Conservation (phyloP, 257 asterid species). For the Ballota nigra region DNA sequence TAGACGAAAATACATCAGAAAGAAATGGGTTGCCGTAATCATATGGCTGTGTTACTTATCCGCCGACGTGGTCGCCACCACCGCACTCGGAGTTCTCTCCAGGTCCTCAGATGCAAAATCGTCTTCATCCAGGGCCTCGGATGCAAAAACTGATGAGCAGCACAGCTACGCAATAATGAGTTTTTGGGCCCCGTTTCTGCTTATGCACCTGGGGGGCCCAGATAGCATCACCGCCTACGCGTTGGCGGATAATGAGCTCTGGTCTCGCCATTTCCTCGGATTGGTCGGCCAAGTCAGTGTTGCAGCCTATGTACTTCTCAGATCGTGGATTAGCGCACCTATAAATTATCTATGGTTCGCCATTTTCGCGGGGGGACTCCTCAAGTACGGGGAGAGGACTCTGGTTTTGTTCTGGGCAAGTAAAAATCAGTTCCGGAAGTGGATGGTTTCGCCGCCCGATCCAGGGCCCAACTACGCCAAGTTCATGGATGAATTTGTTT, state of each 20-base stretch:
- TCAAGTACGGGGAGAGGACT: slow-evolving; percentile 43
- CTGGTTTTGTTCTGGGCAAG: slow-evolving; percentile 36
- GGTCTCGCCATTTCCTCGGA: slow-evolving; percentile 33
- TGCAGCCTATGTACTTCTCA: slow-evolving; percentile 24
- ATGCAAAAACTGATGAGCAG: slow-evolving; percentile 28
- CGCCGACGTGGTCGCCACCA: slow-evolving; percentile 30
- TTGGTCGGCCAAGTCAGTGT: slow-evolving; percentile 22
- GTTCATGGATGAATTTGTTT: slow-evolving; percentile 38
- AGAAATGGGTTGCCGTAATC: background rate
- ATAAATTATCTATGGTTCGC: slow-evolving; percentile 5
- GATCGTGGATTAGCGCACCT: background rate
- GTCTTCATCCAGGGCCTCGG: too few species aligned
- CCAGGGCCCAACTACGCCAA: slow-evolving; percentile 52
- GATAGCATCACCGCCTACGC: slow-evolving; percentile 44
- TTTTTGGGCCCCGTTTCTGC: too few species aligned
- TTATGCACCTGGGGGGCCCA: too few species aligned
- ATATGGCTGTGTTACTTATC: slow-evolving; percentile 22
- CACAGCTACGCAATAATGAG: slow-evolving; percentile 38
- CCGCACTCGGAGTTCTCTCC: slow-evolving; percentile 28
- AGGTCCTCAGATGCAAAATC: background rate
- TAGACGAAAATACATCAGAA: slow-evolving; percentile 18
- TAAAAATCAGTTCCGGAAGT: slow-evolving; percentile 26
- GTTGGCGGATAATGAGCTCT: slow-evolving; percentile 40
- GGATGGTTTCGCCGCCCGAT: slow-evolving; percentile 41
- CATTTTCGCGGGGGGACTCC: slow-evolving; percentile 32